phyloP scores from a whole-genome alignment of 2,329 filamentous ascomycete genomes.

The Penicillium aurantiogriseum region DNA sequence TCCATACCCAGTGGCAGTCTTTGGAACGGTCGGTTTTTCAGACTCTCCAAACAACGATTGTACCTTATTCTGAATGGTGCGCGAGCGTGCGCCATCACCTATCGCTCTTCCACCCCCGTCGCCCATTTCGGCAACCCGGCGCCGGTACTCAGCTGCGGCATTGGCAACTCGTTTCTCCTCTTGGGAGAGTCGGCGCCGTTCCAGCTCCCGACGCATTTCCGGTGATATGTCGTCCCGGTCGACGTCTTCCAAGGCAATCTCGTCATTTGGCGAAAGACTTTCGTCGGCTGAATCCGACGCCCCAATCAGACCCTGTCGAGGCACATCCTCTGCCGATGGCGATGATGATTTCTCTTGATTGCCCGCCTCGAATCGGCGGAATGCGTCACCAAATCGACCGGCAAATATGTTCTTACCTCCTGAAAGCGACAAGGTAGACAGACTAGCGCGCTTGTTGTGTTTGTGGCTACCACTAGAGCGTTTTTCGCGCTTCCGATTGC shows the following conservation, averaged over 20 bases:
- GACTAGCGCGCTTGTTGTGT: conserved; percentile 69
- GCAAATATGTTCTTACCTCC: conserved; percentile 79
- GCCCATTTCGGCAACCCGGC: conserved; percentile 64
- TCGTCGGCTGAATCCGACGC: conserved; percentile 67
- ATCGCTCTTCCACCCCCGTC: conserved; percentile 47
- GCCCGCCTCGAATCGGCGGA: conserved; percentile 79
- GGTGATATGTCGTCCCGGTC: conserved; percentile 73
- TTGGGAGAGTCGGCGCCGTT: conserved; percentile 74
- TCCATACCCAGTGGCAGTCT: conserved; percentile 87
- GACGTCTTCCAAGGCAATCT: conserved; percentile 58
- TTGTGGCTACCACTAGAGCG: conserved; percentile 58
- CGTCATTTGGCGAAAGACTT: conserved; percentile 11
- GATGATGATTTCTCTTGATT: conserved; percentile 38
- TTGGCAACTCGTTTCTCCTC: conserved; percentile 88
- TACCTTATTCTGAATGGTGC: conserved; percentile 89
- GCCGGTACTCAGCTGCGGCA: conserved; percentile 83
- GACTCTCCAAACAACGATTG: conserved; percentile 79
- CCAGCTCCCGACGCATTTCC: conserved; percentile 85
- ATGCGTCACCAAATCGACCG: conserved; percentile 88
- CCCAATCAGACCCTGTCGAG: conserved; percentile 63
- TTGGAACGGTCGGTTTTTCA: conserved; percentile 57
- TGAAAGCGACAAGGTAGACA: conserved; percentile 66
- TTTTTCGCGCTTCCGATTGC: conserved; percentile 56
- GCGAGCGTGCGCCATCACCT: conserved; percentile 61
- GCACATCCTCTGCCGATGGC: conserved; percentile 45